These are phyloP conservation scores for Huntiella omanensis DNA, from an alignment of 2,329 filamentous ascomycete species.

Conservation along the genomic window DNA sequence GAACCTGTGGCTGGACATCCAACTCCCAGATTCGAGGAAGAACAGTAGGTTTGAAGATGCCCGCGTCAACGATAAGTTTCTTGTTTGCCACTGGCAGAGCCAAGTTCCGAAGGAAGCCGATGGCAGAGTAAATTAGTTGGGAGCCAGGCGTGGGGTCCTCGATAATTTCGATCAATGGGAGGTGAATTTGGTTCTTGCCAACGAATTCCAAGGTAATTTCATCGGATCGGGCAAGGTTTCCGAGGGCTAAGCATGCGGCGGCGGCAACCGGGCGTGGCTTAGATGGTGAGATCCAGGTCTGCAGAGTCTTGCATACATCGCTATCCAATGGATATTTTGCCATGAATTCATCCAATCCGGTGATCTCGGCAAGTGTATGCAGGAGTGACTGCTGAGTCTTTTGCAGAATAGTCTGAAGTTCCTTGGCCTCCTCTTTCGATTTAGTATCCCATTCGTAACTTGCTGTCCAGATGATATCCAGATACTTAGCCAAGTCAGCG, in stretches of 20 bases:
- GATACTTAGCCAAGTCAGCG: conserved; percentile 15
- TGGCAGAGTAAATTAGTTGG: conserved; percentile 35
- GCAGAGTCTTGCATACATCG: conserved; percentile 23
- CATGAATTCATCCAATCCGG: conserved; percentile 29
- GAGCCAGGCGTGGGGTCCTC: conserved; percentile 22
- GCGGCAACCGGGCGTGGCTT: conserved; percentile 28
- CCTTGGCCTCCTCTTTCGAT: conserved; percentile 25
- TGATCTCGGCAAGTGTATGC: conserved; percentile 33
- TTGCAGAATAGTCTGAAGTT: conserved; percentile 25
- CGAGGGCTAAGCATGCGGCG: conserved; percentile 40
- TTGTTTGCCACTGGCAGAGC: conserved; percentile 40
- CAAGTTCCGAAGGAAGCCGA: conserved; percentile 47
- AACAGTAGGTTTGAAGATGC: conserved; percentile 25
- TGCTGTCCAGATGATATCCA: conserved; percentile 3
- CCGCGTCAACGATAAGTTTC: conserved; percentile 24
- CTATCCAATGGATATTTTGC: conserved; percentile 24
- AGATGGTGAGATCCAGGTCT: conserved; percentile 26
- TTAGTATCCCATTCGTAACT: conserved; percentile 13
- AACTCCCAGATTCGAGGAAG: conserved; percentile 36
- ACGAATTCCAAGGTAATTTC: conserved; percentile 32
- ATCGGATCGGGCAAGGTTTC: conserved; percentile 43
- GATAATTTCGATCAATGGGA: conserved; percentile 28
- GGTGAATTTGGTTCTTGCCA: conserved; percentile 20
- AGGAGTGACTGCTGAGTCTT: conserved; percentile 14
- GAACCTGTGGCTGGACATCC: conserved; percentile 35